A percentile compares a stretch with the other conserved stretches of the same genome.
Evolutionary conservation across 495 filamentous ascomycete genomes (phyloP).

Genomic region (Penicillium samsonianum): DNA sequence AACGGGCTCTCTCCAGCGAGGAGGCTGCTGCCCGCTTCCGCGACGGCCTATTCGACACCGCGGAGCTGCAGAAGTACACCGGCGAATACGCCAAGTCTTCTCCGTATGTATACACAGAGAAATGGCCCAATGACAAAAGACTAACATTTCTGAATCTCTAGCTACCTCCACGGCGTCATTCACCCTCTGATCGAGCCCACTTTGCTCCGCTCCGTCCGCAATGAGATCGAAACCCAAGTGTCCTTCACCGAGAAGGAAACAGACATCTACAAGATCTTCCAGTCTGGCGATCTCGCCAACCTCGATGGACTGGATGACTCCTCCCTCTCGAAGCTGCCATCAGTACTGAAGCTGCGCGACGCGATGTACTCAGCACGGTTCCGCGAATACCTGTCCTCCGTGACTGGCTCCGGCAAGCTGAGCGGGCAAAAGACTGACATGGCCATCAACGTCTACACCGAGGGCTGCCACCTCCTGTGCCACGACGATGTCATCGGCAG

Average conservation of each 20-base stretch:
- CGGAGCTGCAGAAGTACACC: slow-evolving; percentile 66
- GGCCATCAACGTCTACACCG: slow-evolving; percentile 98
- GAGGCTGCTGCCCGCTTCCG: slow-evolving; percentile 61
- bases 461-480: slow-evolving; percentile 91
- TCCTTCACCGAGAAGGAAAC: slow-evolving; percentile 98
- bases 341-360: slow-evolving; percentile 82
- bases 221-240: slow-evolving; percentile 84
- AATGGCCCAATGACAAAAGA: slow-evolving; percentile 2
- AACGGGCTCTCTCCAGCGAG: slow-evolving; percentile 52
- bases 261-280: slow-evolving; percentile 99
- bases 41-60: slow-evolving; percentile 70
- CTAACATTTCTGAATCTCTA: slow-evolving; percentile 25
- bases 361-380: slow-evolving; percentile 89
- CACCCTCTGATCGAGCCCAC: slow-evolving; percentile 69
- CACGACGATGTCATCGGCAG: slow-evolving; percentile 99
- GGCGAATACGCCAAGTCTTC: slow-evolving; percentile 67
- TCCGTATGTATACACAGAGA: slow-evolving; percentile 52
- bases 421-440: slow-evolving; percentile 97
- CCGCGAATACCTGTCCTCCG: slow-evolving; percentile 79
- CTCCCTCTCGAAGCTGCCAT: slow-evolving; percentile 78
- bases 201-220: slow-evolving; percentile 82
- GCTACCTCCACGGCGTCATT: slow-evolving; percentile 92
- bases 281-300: slow-evolving; percentile 96
- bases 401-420: slow-evolving; percentile 82
- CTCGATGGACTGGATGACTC: slow-evolving; percentile 87